Conservation (phyloP, 2,329 filamentous ascomycete genomes). For the Ascochyta koolunga region DNA sequence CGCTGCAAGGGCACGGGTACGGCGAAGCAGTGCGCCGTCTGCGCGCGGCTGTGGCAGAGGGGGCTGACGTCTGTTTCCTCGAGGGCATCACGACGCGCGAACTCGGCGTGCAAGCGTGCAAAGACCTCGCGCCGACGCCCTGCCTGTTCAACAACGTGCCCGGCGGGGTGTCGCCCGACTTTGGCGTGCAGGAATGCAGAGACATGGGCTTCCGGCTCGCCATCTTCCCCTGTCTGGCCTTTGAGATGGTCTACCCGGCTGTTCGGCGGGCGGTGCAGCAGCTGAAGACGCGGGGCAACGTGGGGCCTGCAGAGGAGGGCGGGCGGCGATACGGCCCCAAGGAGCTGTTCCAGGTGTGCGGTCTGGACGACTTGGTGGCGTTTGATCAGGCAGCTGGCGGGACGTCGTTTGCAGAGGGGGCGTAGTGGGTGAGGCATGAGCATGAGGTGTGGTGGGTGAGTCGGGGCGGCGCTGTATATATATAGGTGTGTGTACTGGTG, state of each 20-base stretch:
- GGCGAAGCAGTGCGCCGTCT: slow-evolving; percentile 62
- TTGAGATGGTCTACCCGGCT: slow-evolving; percentile 43
- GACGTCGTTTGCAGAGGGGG: slow-evolving; percentile 32
- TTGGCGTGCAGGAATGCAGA: slow-evolving; percentile 59
- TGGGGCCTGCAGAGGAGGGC: slow-evolving; percentile 46
- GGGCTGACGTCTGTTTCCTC: slow-evolving; percentile 66
- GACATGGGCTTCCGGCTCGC: slow-evolving; percentile 64
- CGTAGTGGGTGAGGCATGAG: no score
- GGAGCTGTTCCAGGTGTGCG: slow-evolving; percentile 60
- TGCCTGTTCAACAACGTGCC: slow-evolving; percentile 65
- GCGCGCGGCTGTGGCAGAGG: slow-evolving; percentile 57
- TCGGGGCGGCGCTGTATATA: no score
- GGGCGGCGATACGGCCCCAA: slow-evolving; percentile 55
- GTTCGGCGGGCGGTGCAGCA: slow-evolving; percentile 38
- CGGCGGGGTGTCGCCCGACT: slow-evolving; percentile 61
- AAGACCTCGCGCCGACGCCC: slow-evolving; percentile 57
- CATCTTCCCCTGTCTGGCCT: slow-evolving; percentile 57
- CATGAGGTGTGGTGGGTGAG: no score
- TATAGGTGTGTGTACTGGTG: neutral
- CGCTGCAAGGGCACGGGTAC: slow-evolving; percentile 63
- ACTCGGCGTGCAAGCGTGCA: slow-evolving; percentile 56
- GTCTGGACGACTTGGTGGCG: slow-evolving; percentile 57
- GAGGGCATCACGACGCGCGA: slow-evolving; percentile 63
- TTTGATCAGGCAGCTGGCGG: slow-evolving; percentile 58
- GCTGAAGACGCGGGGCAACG: slow-evolving; percentile 35